Evolutionary conservation across 1,284 basidiomycete species (phyloP), one percentile per base, ranked within the genome.

Genomic region (Mycosarcoma maydis): DNA sequence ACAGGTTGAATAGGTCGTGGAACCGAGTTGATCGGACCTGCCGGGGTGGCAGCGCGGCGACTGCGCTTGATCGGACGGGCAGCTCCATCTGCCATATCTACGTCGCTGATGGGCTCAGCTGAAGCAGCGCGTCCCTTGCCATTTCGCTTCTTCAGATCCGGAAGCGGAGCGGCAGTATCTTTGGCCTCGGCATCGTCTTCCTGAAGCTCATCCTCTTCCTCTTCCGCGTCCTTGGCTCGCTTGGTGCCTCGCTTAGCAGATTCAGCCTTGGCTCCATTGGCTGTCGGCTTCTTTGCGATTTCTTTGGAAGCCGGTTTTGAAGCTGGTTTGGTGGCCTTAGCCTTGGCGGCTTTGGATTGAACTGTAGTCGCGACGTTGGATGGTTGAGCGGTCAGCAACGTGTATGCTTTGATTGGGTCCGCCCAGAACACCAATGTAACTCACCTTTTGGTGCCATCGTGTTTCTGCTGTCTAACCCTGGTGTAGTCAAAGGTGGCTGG

Each of bases 21-120:
- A 16, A 66, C 49, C 5, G 57, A 55, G 47, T 71, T 71, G 61
- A 71, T 59, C n/a, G 68, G 68, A n/a, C 62, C 68, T 29, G 50
- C 62, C 26, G 67, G 67, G 6, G 67, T 70, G n/a, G 67, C 41
- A 22, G 60, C 60, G 17, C 67, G 54, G 29, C 67, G 52, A 5
- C 26, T 53, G 19, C 67, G 59, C 38, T 70, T 70, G 52, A 45
- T 46, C 3, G 56, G 55, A n/a, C 60, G 67, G 32, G 51, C 47
- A 4, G 66, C 50, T 14, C 50, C 66, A 23, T 60, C 56, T 8
- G 52, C 49, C 54, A 57, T 56, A 22, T 70, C 60, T 24, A 55
- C 29, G 14, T 70, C 67, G 22, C 51, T 45, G 8, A 24, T 29
- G 19, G 60, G 56, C 41, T 70, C 67, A 22, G 43, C 32, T 13